Percentiles rank a stretch among this genome's conserved stretches.
These are phyloP conservation scores for Phaeodactylum tricornutum DNA, from an alignment of 108 stramenopile species.

Conservation along the genomic window DNA sequence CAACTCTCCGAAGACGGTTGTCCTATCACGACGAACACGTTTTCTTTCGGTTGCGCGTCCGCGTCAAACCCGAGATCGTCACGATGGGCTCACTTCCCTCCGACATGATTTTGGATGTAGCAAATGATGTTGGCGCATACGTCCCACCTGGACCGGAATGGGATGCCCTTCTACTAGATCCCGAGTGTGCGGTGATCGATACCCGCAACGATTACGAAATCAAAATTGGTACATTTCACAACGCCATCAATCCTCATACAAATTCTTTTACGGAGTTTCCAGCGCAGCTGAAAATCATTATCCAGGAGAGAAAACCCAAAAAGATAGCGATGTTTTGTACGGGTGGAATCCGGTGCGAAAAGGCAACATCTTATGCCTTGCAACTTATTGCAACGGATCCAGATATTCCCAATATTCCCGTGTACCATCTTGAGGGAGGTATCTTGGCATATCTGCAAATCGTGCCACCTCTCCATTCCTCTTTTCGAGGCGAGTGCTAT, in stretches of 20 bases:
- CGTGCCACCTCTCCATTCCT: constrained; percentile 28
- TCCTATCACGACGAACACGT: constrained; percentile 22
- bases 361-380: constrained; percentile 59
- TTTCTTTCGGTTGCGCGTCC: constrained; percentile 64
- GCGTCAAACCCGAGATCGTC: constrained; percentile 69
- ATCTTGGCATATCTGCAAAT: constrained; percentile 75
- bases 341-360: constrained; percentile 94
- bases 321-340: constrained; percentile 94
- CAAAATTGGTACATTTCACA: constrained; percentile 68
- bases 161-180: constrained; percentile 53
- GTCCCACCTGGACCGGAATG: constrained; percentile 46
- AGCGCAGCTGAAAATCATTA: constrained; percentile 4
- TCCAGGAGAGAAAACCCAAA: constrained; percentile 12
- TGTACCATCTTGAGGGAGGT: constrained; percentile 85
- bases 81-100: constrained; percentile 23
- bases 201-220: constrained; percentile 76
- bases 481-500: constrained; percentile 74
- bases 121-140: constrained; percentile 29
- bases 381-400: constrained; percentile 12
- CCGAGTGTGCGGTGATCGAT: constrained; percentile 68
- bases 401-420: constrained; percentile 25
- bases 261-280: constrained; percentile 64
- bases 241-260: constrained; percentile 66
- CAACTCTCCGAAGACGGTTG: constrained; percentile 17
- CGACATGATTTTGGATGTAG: constrained; percentile 13